Evolutionary conservation across 257 asterid genomes (phyloP), one percentile per base, ranked within the genome.

Genomic region (Capsicum pubescens): DNA sequence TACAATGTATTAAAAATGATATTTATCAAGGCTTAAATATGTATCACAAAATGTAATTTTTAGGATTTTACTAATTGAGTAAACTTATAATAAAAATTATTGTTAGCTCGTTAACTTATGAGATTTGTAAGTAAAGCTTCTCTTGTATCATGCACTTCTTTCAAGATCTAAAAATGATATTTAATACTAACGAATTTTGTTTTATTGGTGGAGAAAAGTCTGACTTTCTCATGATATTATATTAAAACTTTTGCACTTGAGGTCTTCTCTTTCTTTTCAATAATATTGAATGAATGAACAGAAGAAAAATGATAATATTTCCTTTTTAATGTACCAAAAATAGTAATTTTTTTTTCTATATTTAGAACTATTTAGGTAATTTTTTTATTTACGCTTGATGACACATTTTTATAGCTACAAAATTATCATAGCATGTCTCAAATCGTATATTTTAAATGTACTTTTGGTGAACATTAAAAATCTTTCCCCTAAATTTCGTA

Each of bases 121-220:
- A 0, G 32, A 26, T 26, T 26, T 26, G 32, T 26, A 26, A 26
- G 32, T 26, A 26, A 26, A 2, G 42, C 42, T 39, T 39, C 5
- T 39, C 42, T 39, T 12, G 9, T 64, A 36, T 64, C 46, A 64
- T 72, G 54, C 39, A 21, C 58, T 72, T 44, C 39, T 46, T 19
- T 72, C 42, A 21, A 74, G 46, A 74, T 21, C 9, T 52, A 46
- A 76, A 76, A 52, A 76, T 13, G 61, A 50, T 76, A 76, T 52
- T 76, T 21, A 13, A 19, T 74, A 26, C 32, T 26, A 13, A 7
- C 8, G 2, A 68, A 36, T 50, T 36, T 67, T 11, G 13, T 35
- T 67, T 67, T 67, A 11, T 67, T 35, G 48, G 48, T 67, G 76
- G 21, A 32, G 6, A 32, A 63, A 64, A 12, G 0, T 32, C n/a